phyloP scores from a whole-genome alignment of 2,329 filamentous ascomycete species.

The Fusarium praegraminearum region DNA sequence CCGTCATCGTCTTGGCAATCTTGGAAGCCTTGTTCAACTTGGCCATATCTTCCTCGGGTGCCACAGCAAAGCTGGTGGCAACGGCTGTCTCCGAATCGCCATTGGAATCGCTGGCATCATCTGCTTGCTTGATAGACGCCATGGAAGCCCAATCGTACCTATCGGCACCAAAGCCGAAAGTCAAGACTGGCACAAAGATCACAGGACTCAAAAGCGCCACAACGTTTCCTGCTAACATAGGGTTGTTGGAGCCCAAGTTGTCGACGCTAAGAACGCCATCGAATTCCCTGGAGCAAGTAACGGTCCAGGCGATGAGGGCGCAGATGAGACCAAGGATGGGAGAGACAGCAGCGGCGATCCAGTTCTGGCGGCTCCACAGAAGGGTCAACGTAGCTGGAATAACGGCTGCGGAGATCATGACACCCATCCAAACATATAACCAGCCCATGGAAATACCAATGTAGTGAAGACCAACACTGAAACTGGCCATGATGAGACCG shows the following conservation, averaged over 20 bases:
- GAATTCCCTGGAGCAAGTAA: conserved; percentile 73
- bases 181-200: conserved; percentile 81
- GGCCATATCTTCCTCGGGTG: conserved; percentile 56
- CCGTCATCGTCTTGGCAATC: conserved; percentile 55
- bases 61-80: conserved; percentile 18
- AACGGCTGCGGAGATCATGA: conserved; percentile 87
- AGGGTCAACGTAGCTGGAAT: conserved; percentile 85
- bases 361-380: conserved; percentile 83
- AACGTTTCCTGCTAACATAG: conserved; percentile 90
- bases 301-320: conserved; percentile 79
- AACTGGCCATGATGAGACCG: conserved; percentile 79
- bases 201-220: conserved; percentile 82
- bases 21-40: conserved; percentile 67
- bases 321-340: conserved; percentile 75
- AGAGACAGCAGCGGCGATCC: conserved; percentile 74
- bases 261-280: conserved; percentile 76
- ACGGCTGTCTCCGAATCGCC: conserved; percentile 50
- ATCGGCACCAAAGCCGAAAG: conserved; percentile 67
- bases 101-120: conserved; percentile 77
- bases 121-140: conserved; percentile 80
- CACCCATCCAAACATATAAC: conserved; percentile 90
- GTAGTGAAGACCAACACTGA: conserved; percentile 80
- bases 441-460: conserved; percentile 88
- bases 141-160: conserved; percentile 91
- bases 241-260: conserved; percentile 84